Conservation (phyloP, 345 rosid species). For the Salix suchowensis region DNA sequence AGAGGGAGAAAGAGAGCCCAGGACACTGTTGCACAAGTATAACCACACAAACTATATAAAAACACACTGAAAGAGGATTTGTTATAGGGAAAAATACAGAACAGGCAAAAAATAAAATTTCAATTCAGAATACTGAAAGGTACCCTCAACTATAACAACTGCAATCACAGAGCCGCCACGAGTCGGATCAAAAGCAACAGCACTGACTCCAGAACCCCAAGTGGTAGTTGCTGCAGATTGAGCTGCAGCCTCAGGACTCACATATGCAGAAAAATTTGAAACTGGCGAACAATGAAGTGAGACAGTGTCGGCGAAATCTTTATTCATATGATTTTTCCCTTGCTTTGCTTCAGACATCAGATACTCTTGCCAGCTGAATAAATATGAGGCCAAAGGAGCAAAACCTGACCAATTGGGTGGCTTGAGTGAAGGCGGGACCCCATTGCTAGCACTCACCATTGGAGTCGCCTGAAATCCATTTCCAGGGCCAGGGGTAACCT, state of each 20-base stretch:
- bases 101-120: neutral
- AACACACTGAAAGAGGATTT: neutral
- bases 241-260: slow-evolving; percentile 97
- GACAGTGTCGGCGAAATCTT: slow-evolving; percentile 56
- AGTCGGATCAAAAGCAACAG: slow-evolving; percentile 99
- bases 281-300: slow-evolving; percentile 94
- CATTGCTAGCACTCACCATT: slow-evolving; percentile 51
- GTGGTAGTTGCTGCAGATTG: slow-evolving; percentile 98
- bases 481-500: slow-evolving; percentile 96
- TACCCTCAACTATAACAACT: slow-evolving; percentile 98
- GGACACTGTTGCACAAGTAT: neutral
- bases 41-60: neutral
- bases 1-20: neutral
- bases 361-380: slow-evolving; percentile 97
- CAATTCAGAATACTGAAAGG: neutral
- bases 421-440: slow-evolving; percentile 78
- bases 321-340: slow-evolving; percentile 62
- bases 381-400: slow-evolving; percentile 92
- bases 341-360: slow-evolving; percentile 70
- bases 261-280: slow-evolving; percentile 97
- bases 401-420: slow-evolving; percentile 96
- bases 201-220: slow-evolving; percentile 99
- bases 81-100: neutral
- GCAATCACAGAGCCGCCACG: slow-evolving; percentile 97
- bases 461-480: slow-evolving; percentile 82